phyloP scores from a whole-genome alignment of 2,329 filamentous ascomycete species.

The Aspergillus quadricinctus region DNA sequence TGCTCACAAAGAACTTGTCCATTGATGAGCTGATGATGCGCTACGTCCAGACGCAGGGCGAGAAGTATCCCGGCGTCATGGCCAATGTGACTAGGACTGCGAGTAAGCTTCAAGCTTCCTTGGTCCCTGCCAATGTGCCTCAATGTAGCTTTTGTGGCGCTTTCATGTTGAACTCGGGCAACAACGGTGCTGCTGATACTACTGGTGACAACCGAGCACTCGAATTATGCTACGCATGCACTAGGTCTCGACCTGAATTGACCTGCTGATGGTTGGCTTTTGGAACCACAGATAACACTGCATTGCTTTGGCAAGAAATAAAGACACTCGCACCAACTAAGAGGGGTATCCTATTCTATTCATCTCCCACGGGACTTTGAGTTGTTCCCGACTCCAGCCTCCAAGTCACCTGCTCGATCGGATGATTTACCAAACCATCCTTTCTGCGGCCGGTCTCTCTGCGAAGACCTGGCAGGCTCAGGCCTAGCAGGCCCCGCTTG shows the following conservation, averaged over 20 bases:
- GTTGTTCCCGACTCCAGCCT: constrained; percentile 26
- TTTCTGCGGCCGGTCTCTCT: constrained; percentile 20
- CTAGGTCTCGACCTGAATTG: constrained; percentile 34
- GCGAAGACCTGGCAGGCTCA: constrained; percentile 20
- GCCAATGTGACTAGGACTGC: constrained; percentile 92
- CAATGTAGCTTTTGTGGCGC: constrained; percentile 67
- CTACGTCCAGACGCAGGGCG: constrained; percentile 83
- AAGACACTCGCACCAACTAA: neutral
- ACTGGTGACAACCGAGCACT: constrained; percentile 52
- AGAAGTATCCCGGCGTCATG: constrained; percentile 83
- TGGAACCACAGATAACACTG: neutral
- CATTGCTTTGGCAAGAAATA: neutral
- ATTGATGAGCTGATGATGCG: constrained; percentile 87
- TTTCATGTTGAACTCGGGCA: constrained; percentile 59
- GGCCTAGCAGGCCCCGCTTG: constrained; percentile 18
- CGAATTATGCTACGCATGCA: constrained; percentile 42
- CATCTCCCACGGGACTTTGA: constrained; percentile 9
- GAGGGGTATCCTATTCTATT: neutral
- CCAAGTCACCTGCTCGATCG: constrained; percentile 24
- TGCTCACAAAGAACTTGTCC: constrained; percentile 58
- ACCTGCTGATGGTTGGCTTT: constrained; percentile 14
- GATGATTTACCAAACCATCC: constrained; percentile 28
- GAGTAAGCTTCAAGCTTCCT: constrained; percentile 63
- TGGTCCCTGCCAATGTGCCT: constrained; percentile 25
- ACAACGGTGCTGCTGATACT: constrained; percentile 36